A percentile compares a stretch with the other conserved stretches of the same genome.
Conservation (phyloP, 306 rosid species). For the Trifolium pratense region DNA sequence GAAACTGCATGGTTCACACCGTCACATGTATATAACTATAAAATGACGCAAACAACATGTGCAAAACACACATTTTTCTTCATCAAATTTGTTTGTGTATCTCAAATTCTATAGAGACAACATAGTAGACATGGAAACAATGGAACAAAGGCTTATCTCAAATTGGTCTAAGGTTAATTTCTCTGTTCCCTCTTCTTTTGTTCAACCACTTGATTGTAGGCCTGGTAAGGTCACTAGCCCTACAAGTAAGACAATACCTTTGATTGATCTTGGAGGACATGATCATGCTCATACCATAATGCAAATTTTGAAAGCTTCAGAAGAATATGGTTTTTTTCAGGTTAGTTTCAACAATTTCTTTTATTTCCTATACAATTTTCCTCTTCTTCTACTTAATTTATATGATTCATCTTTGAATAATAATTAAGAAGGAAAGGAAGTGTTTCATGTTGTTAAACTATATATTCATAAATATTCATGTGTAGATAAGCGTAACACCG, state of each 20-base stretch:
- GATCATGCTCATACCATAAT: conserved; percentile 41
- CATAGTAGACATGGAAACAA: conserved; percentile 29
- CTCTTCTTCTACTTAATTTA: not conserved
- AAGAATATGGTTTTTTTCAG: conserved; percentile 79
- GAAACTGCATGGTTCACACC: conserved; percentile 31
- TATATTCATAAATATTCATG: too few species aligned
- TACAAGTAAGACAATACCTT: conserved; percentile 47
- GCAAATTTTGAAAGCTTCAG: conserved; percentile 54
- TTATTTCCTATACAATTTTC: not conserved
- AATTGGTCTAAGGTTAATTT: conserved; percentile 46
- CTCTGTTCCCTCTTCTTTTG: conserved; percentile 48
- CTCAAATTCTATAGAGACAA: not conserved
- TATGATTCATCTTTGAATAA: not conserved
- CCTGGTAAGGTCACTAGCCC: conserved; percentile 35
- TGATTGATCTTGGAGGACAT: conserved; percentile 53
- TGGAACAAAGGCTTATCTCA: conserved; percentile 45
- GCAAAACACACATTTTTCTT: conserved; percentile 15
- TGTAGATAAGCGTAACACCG: too few species aligned
- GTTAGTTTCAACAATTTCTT: conserved; percentile 29
- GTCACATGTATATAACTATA: conserved; percentile 16
- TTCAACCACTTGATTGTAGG: conserved; percentile 48
- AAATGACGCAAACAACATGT: conserved; percentile 21
- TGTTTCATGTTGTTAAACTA: not conserved
- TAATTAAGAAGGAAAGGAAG: not conserved
- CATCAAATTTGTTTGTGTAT: not conserved